These are phyloP conservation scores for Neofusicoccum umdonicola DNA, from an alignment of 2,329 filamentous ascomycete species.

Conservation along the genomic window DNA sequence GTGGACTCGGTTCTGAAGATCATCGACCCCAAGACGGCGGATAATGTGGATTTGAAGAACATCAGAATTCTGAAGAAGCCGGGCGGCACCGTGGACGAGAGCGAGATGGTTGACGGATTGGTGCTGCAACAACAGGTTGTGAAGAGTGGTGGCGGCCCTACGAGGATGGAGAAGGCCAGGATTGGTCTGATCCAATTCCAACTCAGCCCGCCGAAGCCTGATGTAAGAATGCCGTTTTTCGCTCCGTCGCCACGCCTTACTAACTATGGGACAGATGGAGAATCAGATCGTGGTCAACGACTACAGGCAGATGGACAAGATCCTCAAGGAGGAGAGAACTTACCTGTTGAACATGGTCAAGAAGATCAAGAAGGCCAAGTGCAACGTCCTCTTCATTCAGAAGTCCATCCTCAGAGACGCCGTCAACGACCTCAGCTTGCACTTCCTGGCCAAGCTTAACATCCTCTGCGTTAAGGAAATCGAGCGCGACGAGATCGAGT, in stretches of 20 bases:
- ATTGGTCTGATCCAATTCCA: constrained; percentile 99
- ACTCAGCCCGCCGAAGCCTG: constrained; percentile 94
- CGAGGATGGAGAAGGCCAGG: constrained; percentile 92
- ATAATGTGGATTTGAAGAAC: constrained; percentile 95
- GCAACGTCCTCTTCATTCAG: constrained; percentile 96
- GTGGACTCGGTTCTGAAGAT: constrained; percentile 95
- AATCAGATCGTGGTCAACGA: constrained; percentile 99
- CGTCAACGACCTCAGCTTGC: constrained; percentile 93
- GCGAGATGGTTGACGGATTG: constrained; percentile 91
- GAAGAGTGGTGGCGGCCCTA: constrained; percentile 88
- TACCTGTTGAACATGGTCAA: constrained; percentile 99
- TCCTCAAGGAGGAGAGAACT: constrained; percentile 96
- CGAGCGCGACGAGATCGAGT: constrained; percentile 97
- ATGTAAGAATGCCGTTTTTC: constrained; percentile 49
- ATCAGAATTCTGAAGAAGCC: constrained; percentile 97
- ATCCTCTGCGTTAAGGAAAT: constrained; percentile 97
- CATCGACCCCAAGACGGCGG: constrained; percentile 91
- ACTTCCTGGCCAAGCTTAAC: constrained; percentile 96
- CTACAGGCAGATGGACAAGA: constrained; percentile 99
- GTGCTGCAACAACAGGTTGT: constrained; percentile 90
- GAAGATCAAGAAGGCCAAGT: constrained; percentile 99
- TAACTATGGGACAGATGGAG: constrained; percentile 67
- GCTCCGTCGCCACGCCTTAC: neutral
- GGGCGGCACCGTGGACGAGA: constrained; percentile 96
- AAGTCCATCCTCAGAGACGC: constrained; percentile 98